These are phyloP conservation scores for Phytophthora europaea DNA, from an alignment of 352 stramenopile species.

Conservation along the genomic window DNA sequence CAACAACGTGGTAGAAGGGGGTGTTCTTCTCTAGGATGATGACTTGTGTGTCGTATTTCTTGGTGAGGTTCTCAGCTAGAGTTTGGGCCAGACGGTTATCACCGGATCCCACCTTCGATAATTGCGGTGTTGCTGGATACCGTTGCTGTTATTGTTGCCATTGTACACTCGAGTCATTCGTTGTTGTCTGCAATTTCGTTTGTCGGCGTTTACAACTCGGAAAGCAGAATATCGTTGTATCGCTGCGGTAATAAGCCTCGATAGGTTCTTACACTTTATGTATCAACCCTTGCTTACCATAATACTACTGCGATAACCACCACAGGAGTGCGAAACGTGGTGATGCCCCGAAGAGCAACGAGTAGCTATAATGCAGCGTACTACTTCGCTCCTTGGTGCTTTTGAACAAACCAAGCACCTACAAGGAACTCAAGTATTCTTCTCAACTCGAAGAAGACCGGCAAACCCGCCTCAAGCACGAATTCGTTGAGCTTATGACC, in stretches of 20 bases:
- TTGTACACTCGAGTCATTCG: neutral
- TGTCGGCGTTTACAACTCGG: neutral
- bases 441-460: neutral
- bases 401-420: neutral
- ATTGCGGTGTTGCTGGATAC: neutral
- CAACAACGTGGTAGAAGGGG: neutral
- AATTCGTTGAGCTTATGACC: neutral
- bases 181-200: neutral
- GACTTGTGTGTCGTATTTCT: slow-evolving; percentile 42
- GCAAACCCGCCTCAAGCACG: neutral
- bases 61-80: slow-evolving; percentile 24
- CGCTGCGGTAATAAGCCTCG: no score
- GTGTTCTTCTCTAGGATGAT: slow-evolving; percentile 3
- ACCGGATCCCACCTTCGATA: slow-evolving; percentile 5
- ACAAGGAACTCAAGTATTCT: neutral
- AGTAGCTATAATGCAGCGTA: neutral
- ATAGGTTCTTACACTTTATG: no score
- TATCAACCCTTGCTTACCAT: neutral
- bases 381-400: neutral
- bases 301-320: neutral
- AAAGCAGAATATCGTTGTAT: neutral
- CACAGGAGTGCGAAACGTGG: neutral
- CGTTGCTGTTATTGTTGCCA: neutral
- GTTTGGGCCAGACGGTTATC: slow-evolving; percentile 1
- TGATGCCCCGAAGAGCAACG: neutral